Evolutionary conservation across 371 early-diverging fungal genomes (phyloP).

Genomic region (Saksenaea vasiformis): DNA sequence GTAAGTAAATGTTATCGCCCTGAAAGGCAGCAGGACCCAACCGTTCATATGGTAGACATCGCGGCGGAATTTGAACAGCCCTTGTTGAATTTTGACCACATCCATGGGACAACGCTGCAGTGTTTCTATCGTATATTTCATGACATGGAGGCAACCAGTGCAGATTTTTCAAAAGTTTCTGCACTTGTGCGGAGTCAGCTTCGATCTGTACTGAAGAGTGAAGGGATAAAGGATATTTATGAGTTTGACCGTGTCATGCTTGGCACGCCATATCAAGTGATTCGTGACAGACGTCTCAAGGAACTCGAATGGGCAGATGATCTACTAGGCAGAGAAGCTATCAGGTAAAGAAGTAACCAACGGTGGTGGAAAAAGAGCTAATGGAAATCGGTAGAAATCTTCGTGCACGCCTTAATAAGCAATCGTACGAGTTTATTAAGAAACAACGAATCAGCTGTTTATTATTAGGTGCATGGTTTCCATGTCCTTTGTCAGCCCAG

Average conservation of each 20-base stretch:
- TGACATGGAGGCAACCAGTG: constrained; percentile 67
- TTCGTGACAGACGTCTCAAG: constrained; percentile 69
- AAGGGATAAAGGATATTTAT: constrained; percentile 37
- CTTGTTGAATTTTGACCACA: constrained; percentile 60
- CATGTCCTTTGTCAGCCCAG: constrained; percentile 31
- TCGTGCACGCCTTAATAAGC: constrained; percentile 60
- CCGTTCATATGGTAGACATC: constrained; percentile 24
- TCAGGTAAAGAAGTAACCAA: too few relatives aligned
- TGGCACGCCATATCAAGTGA: constrained; percentile 61
- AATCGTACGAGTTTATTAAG: constrained; percentile 73
- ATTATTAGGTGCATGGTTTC: constrained; percentile 77
- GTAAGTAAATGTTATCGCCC: constrained; percentile 31
- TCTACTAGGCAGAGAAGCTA: constrained; percentile 61
- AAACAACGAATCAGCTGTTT: constrained; percentile 71
- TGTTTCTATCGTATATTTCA: constrained; percentile 64
- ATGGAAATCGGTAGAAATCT: constrained; percentile 48
- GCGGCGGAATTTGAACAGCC: constrained; percentile 68
- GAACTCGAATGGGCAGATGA: constrained; percentile 75
- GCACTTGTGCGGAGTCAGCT: constrained; percentile 59
- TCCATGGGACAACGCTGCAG: constrained; percentile 59
- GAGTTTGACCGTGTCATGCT: constrained; percentile 68
- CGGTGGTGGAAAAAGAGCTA: neutral
- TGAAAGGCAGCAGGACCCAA: neutral
- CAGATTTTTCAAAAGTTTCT: constrained; percentile 64
- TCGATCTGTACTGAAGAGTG: constrained; percentile 43